Conservation (phyloP, 2,329 filamentous ascomycete genomes). For the Cladosporium austrohemisphaericum region DNA sequence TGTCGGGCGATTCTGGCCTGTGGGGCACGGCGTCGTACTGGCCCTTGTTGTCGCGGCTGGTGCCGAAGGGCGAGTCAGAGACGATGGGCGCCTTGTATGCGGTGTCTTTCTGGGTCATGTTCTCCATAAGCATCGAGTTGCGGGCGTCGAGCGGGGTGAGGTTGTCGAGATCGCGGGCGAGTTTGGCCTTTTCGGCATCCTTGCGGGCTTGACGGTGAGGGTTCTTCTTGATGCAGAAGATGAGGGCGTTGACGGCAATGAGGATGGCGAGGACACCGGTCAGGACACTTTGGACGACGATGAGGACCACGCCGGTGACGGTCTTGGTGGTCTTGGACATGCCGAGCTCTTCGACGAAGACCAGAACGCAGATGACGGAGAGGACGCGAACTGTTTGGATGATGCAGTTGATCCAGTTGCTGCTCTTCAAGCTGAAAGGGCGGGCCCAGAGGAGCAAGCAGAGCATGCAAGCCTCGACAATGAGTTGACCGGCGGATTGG, state of each 20-base stretch:
- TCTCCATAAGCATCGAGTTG: conserved; percentile 76
- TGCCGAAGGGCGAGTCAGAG: conserved; percentile 26
- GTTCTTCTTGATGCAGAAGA: conserved; percentile 78
- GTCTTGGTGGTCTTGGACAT: conserved; percentile 91
- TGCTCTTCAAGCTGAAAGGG: conserved; percentile 80
- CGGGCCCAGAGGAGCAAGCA: conserved; percentile 75
- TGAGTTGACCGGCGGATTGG: conserved; percentile 75
- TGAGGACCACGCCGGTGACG: conserved; percentile 85
- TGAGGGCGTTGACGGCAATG: conserved; percentile 84
- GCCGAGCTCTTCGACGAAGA: conserved; percentile 91
- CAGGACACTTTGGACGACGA: conserved; percentile 82
- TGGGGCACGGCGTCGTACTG: conserved; percentile 31
- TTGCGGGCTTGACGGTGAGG: conserved; percentile 85
- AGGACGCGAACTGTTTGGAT: conserved; percentile 87
- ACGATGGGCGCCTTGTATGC: conserved; percentile 32
- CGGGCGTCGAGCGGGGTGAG: conserved; percentile 83
- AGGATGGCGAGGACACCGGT: conserved; percentile 81
- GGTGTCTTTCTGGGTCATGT: conserved; percentile 34
- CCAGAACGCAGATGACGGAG: conserved; percentile 80
- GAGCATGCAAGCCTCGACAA: conserved; percentile 78
- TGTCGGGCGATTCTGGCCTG: conserved; percentile 19
- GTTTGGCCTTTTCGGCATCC: conserved; percentile 78
- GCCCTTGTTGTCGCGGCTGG: conserved; percentile 24
- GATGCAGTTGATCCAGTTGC: conserved; percentile 88
- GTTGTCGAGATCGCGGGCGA: conserved; percentile 70